Percentiles rank a stretch among this genome's conserved stretches.
Conservation (phyloP, 2,329 filamentous ascomycete genomes). For the Xenosphaeropsis pyriputrescens region DNA sequence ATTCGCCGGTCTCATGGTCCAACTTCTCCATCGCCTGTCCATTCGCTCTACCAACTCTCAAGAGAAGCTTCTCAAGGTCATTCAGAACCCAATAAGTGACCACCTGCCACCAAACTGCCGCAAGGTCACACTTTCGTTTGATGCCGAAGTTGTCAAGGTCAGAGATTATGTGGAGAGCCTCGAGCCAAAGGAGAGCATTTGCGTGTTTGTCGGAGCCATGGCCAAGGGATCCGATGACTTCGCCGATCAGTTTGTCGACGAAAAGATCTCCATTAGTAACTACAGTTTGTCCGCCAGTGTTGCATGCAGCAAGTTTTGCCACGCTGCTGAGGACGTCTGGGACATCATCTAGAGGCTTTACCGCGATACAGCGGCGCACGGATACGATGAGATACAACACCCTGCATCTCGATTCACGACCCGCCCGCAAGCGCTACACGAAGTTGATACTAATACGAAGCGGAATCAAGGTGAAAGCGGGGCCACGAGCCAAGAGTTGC, state of each 20-base stretch:
- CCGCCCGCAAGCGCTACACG: too few species aligned
- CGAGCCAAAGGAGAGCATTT: conserved; percentile 77
- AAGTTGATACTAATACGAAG: neutral
- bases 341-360: conserved; percentile 57
- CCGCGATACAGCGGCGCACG: conserved; percentile 3
- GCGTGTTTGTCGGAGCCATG: conserved; percentile 97
- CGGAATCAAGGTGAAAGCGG: conserved; percentile 19
- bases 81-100: conserved; percentile 95
- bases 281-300: conserved; percentile 95
- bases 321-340: conserved; percentile 95
- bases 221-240: conserved; percentile 94
- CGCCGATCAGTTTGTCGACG: conserved; percentile 85
- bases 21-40: conserved; percentile 85
- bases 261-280: conserved; percentile 97
- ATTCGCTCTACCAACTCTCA: conserved; percentile 95
- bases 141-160: conserved; percentile 74
- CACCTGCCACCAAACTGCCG: conserved; percentile 94
- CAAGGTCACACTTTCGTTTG: conserved; percentile 93
- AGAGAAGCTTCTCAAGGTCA: conserved; percentile 93
- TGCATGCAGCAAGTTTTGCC: conserved; percentile 98
- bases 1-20: conserved; percentile 96
- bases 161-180: conserved; percentile 78
- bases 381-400: conserved; percentile 1
- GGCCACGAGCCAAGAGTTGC: conserved; percentile 25
- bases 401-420: too few species aligned